Percentiles rank a stretch among this genome's conserved stretches.
phyloP scores from a whole-genome alignment of 306 rosid species.

The Adenanthera pavonina region DNA sequence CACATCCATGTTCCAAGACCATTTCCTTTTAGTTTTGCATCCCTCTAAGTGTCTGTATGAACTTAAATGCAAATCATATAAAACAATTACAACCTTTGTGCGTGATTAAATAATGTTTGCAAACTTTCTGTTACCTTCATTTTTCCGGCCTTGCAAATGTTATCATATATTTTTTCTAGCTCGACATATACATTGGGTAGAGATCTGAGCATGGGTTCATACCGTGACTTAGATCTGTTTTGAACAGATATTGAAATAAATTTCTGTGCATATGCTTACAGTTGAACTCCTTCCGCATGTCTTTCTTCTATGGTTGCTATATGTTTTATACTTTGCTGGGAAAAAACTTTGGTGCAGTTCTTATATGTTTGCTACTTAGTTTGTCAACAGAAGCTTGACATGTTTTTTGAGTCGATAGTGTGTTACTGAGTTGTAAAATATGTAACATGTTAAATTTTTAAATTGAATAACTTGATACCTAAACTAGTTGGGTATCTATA shows the following conservation, averaged over 20 bases:
- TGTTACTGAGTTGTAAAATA: neutral
- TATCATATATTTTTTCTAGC: conserved; percentile 11
- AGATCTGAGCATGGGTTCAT: conserved; percentile 7
- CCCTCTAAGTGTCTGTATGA: neutral
- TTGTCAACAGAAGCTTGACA: neutral
- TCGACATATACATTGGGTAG: neutral
- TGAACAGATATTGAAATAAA: conserved; percentile 6
- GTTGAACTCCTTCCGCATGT: conserved; percentile 10
- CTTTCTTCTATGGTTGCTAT: conserved; percentile 27
- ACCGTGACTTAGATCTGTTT: neutral
- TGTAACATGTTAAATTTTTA: neutral
- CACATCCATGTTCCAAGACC: conserved; percentile 22
- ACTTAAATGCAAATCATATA: conserved; percentile 9
- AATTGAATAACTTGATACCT: neutral
- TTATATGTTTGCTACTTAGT: neutral
- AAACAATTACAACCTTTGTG: conserved; percentile 11
- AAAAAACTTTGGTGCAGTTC: neutral
- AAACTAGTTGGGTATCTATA: neutral
- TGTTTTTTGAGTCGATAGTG: neutral
- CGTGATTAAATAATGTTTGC: conserved; percentile 9
- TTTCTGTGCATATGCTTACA: conserved; percentile 20
- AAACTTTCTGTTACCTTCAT: neutral
- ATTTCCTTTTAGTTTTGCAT: neutral
- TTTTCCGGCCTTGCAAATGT: conserved; percentile 14
- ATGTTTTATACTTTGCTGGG: conserved; percentile 21